Conservation (phyloP, 2,329 filamentous ascomycete species). For the Exserohilum turcica region DNA sequence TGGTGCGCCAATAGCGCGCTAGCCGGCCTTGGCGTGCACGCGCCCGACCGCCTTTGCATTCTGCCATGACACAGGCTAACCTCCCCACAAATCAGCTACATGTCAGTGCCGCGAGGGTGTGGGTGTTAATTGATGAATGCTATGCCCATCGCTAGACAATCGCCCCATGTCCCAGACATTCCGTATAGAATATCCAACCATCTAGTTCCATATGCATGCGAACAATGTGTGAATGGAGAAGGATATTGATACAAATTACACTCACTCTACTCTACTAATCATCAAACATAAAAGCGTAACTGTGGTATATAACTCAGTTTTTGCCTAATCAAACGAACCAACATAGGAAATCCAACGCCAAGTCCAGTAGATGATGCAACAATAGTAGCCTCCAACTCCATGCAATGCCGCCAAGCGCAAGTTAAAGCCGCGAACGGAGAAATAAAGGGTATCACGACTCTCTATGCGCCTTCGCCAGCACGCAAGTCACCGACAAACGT, state of each 20-base stretch:
- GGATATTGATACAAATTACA: neutral
- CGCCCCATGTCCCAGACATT: too few relatives aligned
- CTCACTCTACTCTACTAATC: slow-evolving; percentile 6
- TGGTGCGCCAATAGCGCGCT: slow-evolving; percentile 20
- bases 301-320: slow-evolving; percentile 34
- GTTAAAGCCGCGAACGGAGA: slow-evolving; percentile 15
- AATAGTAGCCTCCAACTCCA: slow-evolving; percentile 33
- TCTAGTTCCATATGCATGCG: too few relatives aligned
- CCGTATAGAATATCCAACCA: too few relatives aligned
- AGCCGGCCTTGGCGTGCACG: slow-evolving; percentile 22
- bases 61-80: neutral
- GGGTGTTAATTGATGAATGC: too few relatives aligned
- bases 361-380: neutral
- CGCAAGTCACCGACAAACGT: neutral
- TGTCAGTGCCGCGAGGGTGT: too few relatives aligned
- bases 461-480: slow-evolving; percentile 14
- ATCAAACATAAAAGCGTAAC: slow-evolving; percentile 15
- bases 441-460: slow-evolving; percentile 14
- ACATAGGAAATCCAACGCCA: slow-evolving; percentile 16
- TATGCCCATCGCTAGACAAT: too few relatives aligned
- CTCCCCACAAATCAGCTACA: too few relatives aligned
- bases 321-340: slow-evolving; percentile 11
- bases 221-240: neutral
- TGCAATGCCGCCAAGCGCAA: slow-evolving; percentile 41
- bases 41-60: neutral